phyloP scores from a whole-genome alignment of 2,329 filamentous ascomycete genomes.

The Aspergillus ustus region DNA sequence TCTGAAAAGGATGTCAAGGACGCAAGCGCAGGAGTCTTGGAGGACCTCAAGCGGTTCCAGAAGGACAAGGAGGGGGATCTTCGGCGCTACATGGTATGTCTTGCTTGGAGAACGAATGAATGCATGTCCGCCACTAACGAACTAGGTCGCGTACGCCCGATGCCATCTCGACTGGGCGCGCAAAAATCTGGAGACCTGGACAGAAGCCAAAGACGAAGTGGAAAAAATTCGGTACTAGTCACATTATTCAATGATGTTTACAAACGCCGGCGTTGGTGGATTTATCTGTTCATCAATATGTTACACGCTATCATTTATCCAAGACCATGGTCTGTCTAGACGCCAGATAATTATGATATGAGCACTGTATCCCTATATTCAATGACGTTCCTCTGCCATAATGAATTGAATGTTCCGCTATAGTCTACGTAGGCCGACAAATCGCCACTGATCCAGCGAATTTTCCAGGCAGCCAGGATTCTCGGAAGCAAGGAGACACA shows the following conservation, averaged over 20 bases:
- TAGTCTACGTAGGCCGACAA: neutral
- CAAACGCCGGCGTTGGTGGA: slow-evolving; percentile 9
- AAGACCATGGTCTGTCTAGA: neutral
- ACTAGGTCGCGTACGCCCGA: slow-evolving; percentile 86
- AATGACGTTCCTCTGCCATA: neutral
- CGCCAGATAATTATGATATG: neutral
- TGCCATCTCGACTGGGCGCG: slow-evolving; percentile 94
- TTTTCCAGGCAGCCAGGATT: neutral
- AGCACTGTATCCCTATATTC: neutral
- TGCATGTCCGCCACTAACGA: slow-evolving; percentile 15
- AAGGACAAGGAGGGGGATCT: slow-evolving; percentile 94
- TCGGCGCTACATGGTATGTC: slow-evolving; percentile 88
- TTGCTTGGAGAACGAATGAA: neutral
- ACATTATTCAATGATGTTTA: neutral
- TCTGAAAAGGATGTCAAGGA: slow-evolving; percentile 92
- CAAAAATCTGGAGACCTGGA: slow-evolving; percentile 89
- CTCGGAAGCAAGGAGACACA: neutral
- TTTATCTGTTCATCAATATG: neutral
- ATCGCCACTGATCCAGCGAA: neutral
- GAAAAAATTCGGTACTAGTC: slow-evolving; percentile 72
- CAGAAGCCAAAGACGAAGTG: slow-evolving; percentile 84
- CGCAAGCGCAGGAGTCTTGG: slow-evolving; percentile 83
- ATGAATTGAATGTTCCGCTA: neutral
- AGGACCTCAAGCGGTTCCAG: slow-evolving; percentile 92
- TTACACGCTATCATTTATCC: neutral